Evolutionary conservation across 139 green algal species (phyloP).

Genomic region (Chlorella sp.): DNA sequence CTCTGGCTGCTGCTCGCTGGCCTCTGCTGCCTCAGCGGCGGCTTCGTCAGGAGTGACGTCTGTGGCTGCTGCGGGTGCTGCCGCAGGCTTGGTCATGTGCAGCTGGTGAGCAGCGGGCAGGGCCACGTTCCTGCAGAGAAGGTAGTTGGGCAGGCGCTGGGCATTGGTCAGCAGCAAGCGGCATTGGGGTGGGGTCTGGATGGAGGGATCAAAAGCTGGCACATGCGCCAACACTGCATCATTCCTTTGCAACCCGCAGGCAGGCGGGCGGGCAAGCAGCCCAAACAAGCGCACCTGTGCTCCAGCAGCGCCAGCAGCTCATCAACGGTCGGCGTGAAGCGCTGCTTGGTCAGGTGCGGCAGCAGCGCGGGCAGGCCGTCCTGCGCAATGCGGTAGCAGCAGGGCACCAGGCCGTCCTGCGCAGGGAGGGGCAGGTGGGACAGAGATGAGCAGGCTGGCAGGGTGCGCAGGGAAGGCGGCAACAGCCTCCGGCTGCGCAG

Average conservation of each 20-base stretch:
- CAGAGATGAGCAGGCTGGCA: no score
- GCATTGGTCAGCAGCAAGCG: no score
- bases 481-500: background rate
- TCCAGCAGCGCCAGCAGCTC: constrained; percentile 72
- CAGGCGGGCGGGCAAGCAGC: background rate
- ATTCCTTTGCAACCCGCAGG: no score
- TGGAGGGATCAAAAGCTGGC: no score
- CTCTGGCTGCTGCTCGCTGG: background rate
- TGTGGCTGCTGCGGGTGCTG: background rate
- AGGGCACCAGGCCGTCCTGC: constrained; percentile 60
- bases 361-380: constrained; percentile 88
- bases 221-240: no score
- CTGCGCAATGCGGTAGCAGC: constrained; percentile 89
- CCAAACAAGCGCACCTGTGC: background rate
- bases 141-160: no score
- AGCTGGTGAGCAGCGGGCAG: constrained; percentile 21
- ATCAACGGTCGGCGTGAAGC: constrained; percentile 52
- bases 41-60: no score
- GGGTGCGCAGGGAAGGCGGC: background rate
- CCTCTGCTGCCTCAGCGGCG: background rate
- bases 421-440: background rate
- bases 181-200: no score
- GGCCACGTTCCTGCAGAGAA: background rate
- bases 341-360: constrained; percentile 82
- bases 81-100: constrained; percentile 20